A percentile compares a stretch with the other conserved stretches of the same genome.
Conservation (phyloP, 495 filamentous ascomycete genomes). For the Hypoxylon trugodes region DNA sequence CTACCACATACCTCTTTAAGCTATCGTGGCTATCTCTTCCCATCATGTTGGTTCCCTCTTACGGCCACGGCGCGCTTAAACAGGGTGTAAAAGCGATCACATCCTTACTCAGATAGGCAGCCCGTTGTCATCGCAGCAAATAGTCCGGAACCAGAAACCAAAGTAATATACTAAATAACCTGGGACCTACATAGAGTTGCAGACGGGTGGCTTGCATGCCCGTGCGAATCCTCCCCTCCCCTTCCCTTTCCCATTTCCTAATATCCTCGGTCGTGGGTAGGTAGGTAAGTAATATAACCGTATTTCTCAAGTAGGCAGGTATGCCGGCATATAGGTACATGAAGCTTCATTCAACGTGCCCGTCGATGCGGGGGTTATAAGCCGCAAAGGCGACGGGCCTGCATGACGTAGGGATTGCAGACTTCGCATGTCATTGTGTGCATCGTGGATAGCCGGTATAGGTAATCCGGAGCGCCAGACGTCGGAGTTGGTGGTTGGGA, state of each 20-base stretch:
- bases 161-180: slow-evolving; percentile 12
- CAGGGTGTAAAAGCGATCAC: background rate
- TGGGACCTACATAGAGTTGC: slow-evolving; percentile 11
- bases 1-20: slow-evolving; percentile 5
- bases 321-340: background rate
- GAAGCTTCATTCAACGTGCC: slow-evolving; percentile 30
- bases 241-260: no score
- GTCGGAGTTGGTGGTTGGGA: no score
- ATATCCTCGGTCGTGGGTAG: no score
- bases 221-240: background rate
- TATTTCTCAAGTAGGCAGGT: slow-evolving; percentile 23
- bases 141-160: background rate
- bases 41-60: background rate
- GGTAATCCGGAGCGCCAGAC: no score
- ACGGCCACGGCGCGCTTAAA: slow-evolving; percentile 1
- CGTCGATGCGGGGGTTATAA: slow-evolving; percentile 32
- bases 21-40: background rate
- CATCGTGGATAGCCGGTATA: no score
- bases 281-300: no score
- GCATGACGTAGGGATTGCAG: no score
- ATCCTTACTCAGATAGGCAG: slow-evolving; percentile 39
- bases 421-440: no score
- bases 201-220: slow-evolving; percentile 33
- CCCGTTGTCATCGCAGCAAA: slow-evolving; percentile 1
- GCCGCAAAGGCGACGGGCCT: slow-evolving; percentile 24